phyloP scores from a whole-genome alignment of 2,329 filamentous ascomycete species.

The Nothophaeocryptopus gaeumannii region DNA sequence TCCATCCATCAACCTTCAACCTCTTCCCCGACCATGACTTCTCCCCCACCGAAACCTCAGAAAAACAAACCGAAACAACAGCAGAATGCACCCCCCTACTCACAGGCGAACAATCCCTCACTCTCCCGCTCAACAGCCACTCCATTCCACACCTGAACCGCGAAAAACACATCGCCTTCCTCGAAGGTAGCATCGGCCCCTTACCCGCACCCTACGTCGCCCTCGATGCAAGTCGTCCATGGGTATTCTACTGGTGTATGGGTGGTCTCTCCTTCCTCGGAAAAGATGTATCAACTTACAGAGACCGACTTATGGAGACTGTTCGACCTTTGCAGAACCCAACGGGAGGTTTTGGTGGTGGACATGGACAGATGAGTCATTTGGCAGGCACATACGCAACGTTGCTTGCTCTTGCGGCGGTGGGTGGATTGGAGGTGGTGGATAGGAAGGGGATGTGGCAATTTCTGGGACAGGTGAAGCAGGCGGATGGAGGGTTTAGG shows the following conservation, averaged over 20 bases:
- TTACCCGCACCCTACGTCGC: conserved; percentile 69
- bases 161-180: conserved; percentile 58
- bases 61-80: conserved; percentile 22
- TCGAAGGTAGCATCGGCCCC: conserved; percentile 53
- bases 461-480: conserved; percentile 84
- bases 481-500: conserved; percentile 82
- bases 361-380: conserved; percentile 87
- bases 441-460: conserved; percentile 85
- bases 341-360: conserved; percentile 84
- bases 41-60: conserved; percentile 24
- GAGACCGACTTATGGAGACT: conserved; percentile 64
- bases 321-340: conserved; percentile 78
- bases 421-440: conserved; percentile 72
- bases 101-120: conserved; percentile 37
- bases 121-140: conserved; percentile 57
- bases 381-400: conserved; percentile 85
- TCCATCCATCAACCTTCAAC: conserved; percentile 23
- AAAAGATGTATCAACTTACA: conserved; percentile 66
- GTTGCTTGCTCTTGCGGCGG: conserved; percentile 72
- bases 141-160: conserved; percentile 75
- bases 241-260: conserved; percentile 92
- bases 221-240: conserved; percentile 84
- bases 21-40: conserved; percentile 28
- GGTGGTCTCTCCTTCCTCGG: conserved; percentile 72
- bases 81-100: conserved; percentile 30